Conservation (phyloP, 345 rosid species). For the Punica granatum region DNA sequence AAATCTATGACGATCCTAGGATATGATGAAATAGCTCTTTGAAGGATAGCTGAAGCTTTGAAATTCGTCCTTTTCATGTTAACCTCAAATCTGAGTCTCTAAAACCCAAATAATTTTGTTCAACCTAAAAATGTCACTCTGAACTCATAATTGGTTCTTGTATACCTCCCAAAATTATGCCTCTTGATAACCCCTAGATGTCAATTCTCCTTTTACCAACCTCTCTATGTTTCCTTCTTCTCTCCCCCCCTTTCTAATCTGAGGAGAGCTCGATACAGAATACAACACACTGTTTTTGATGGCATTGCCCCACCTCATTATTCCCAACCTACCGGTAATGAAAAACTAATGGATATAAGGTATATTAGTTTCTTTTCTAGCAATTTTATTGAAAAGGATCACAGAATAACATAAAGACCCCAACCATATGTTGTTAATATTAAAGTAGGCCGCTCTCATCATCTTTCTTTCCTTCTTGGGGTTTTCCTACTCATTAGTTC, state of each 20-base stretch:
- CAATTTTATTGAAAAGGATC: neutral
- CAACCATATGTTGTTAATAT: neutral
- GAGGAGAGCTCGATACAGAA: neutral
- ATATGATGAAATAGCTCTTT: neutral
- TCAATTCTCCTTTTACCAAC: neutral
- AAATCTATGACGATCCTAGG: neutral
- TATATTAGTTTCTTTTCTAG: neutral
- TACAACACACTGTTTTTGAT: neutral
- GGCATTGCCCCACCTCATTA: neutral
- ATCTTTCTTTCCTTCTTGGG: neutral
- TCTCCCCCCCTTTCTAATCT: neutral
- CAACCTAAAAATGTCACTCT: neutral
- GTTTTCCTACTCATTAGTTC: constrained; percentile 4
- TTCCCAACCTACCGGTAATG: neutral
- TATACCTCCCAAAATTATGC: neutral
- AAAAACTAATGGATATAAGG: neutral
- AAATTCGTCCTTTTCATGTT: neutral
- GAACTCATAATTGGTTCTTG: neutral
- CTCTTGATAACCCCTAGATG: neutral
- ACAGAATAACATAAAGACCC: neutral
- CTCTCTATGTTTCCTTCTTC: too few relatives aligned
- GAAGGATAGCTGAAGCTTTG: too few relatives aligned
- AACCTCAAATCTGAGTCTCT: neutral
- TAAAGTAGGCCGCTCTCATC: neutral
- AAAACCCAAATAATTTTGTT: neutral